phyloP scores from a whole-genome alignment of 768 basidiomycete genomes.

The Tricholoma hemisulphureum region DNA sequence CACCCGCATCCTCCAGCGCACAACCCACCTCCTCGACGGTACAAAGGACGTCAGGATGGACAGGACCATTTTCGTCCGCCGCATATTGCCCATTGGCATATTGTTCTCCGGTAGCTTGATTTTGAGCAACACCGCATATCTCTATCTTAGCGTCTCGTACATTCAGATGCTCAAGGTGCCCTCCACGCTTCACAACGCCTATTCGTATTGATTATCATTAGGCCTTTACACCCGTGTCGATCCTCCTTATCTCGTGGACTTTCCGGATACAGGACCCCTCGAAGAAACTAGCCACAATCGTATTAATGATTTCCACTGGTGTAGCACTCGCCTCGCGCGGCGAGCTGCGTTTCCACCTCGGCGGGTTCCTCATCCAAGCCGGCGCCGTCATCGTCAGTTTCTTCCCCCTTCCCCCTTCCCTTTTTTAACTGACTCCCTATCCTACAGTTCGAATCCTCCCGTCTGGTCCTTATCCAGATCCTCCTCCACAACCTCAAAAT shows the following conservation, averaged over 20 bases:
- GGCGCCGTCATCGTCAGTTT: conserved; percentile 81
- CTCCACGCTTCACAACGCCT: neutral
- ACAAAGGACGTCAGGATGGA: conserved; percentile 77
- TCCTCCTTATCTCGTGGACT: conserved; percentile 90
- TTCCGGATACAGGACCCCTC: conserved; percentile 88
- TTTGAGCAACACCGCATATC: conserved; percentile 89
- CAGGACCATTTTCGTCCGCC: conserved; percentile 72
- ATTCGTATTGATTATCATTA: conserved; percentile 27
- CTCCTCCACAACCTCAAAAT: conserved; percentile 94
- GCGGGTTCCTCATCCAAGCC: conserved; percentile 87
- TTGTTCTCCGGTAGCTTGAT: conserved; percentile 92
- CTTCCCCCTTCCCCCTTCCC: conserved; percentile 4
- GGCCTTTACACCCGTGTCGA: conserved; percentile 90
- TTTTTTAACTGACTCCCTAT: neutral
- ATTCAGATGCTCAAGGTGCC: conserved; percentile 94
- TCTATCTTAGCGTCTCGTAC: conserved; percentile 88
- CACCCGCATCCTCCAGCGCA: conserved; percentile 81
- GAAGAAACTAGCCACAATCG: conserved; percentile 75
- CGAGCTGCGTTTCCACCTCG: conserved; percentile 79
- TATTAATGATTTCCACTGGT: conserved; percentile 86
- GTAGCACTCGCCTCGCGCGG: conserved; percentile 89
- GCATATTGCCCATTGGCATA: conserved; percentile 90
- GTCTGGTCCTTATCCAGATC: conserved; percentile 94
- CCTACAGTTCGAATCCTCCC: conserved; percentile 82
- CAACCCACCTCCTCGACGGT: conserved; percentile 78